A percentile compares a stretch with the other conserved stretches of the same genome.
phyloP scores from a whole-genome alignment of 2,329 filamentous ascomycete species.

The Botrytis galanthina region DNA sequence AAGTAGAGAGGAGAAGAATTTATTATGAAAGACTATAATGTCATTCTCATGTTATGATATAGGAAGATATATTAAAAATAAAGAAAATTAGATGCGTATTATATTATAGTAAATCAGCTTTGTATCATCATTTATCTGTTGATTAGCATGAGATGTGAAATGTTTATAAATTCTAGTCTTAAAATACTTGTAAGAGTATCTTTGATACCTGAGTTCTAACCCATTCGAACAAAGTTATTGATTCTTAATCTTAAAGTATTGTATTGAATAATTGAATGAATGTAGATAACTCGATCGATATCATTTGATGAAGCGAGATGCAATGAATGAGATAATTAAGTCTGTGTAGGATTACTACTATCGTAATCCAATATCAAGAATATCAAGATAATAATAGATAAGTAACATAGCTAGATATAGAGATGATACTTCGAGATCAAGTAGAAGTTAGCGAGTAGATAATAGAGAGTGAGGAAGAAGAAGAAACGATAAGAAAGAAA shows the following conservation, averaged over 20 bases:
- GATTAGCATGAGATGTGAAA: background rate
- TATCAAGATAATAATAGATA: too few relatives aligned
- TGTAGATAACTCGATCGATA: too few relatives aligned
- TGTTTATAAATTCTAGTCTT: background rate
- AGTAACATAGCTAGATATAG: too few relatives aligned
- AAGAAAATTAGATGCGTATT: background rate
- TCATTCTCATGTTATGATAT: background rate
- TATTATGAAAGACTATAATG: background rate
- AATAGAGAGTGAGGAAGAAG: too few relatives aligned
- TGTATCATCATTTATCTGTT: background rate
- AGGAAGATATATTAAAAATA: background rate
- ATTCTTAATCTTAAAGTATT: too few relatives aligned
- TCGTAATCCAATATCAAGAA: too few relatives aligned
- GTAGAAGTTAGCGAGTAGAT: too few relatives aligned
- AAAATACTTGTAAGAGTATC: background rate
- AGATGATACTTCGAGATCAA: too few relatives aligned
- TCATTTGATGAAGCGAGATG: background rate
- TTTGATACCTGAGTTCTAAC: background rate
- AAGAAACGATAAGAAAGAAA: too few relatives aligned
- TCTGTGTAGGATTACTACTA: too few relatives aligned
- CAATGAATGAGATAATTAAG: too few relatives aligned
- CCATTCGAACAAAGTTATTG: too few relatives aligned
- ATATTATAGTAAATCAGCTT: background rate
- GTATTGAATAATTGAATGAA: background rate
- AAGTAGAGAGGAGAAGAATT: background rate